These are phyloP conservation scores for Peronospora farinosa DNA, from an alignment of 352 stramenopile species.

Conservation along the genomic window DNA sequence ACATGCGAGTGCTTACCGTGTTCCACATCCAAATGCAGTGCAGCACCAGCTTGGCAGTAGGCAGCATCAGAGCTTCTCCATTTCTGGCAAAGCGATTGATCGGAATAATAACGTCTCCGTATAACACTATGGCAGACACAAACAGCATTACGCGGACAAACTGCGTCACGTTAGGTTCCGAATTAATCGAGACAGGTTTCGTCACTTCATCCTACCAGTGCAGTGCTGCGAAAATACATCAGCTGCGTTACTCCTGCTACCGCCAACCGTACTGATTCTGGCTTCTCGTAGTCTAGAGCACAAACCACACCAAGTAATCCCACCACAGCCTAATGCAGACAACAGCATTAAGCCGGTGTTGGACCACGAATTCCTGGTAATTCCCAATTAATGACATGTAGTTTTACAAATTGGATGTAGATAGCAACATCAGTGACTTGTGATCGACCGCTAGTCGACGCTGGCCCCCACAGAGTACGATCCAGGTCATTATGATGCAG, in stretches of 20 bases:
- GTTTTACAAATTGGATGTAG: constrained; percentile 43
- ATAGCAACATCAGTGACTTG: constrained; percentile 33
- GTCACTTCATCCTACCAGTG: constrained; percentile 27
- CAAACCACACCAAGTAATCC: constrained; percentile 25
- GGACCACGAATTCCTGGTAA: neutral
- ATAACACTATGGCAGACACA: constrained; percentile 43
- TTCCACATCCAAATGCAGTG: constrained; percentile 42
- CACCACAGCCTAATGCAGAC: constrained; percentile 29
- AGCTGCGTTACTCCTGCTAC: constrained; percentile 26
- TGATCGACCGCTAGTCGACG: constrained; percentile 39
- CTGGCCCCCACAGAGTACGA: constrained; percentile 49
- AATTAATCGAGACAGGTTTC: neutral
- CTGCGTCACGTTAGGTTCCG: constrained; percentile 21
- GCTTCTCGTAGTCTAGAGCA: constrained; percentile 50
- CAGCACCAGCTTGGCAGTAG: constrained; percentile 24
- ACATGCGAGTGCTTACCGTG: constrained; percentile 16
- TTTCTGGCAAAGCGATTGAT: constrained; percentile 18
- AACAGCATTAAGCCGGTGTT: constrained; percentile 1
- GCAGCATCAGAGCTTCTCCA: constrained; percentile 8
- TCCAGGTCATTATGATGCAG: constrained; percentile 56
- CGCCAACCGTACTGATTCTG: constrained; percentile 36
- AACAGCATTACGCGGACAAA: constrained; percentile 57
- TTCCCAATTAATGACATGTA: neutral
- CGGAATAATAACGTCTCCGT: constrained; percentile 51
- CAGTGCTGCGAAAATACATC: constrained; percentile 61